Evolutionary conservation across 257 asterid species (phyloP), one percentile per base, ranked within the genome.

Genomic region (Ocimum tenuiflorum): DNA sequence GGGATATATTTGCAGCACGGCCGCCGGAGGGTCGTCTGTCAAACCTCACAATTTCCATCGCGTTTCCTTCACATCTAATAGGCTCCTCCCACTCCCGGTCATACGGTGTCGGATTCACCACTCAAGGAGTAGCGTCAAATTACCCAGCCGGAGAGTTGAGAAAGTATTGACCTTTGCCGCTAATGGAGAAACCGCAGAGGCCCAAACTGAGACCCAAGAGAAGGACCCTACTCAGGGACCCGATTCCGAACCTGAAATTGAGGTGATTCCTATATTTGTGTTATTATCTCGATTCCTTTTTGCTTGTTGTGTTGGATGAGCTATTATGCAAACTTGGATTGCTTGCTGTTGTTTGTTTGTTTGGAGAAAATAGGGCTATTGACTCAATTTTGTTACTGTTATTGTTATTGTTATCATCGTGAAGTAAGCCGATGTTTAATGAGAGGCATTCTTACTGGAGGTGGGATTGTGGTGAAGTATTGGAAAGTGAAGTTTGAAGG

Each of bases 141-240:
- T 49, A 35, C 74, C 77, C 2, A 66, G 33, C 63, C 80, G 79
- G 56, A 73, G 79, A 45, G 20, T 24, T 51, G 57, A 35, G 33
- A 79, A 72, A 24, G 63, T 80, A 14, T 17, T 55, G 39, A 48
- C 59, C 6, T 85, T 67, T 47, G 79, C 85, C 75, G 73, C 83
- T 3, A 61, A 73, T 23, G 89, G 80, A 49, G 92, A 85, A 43
- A 60, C 81, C 36, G 73, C 67, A 31, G 86, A 79, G 70, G 77
- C 76, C 27, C 80, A 69, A 71, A 75, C 85, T 19, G 88, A 80
- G 65, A 69, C 79, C 33, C 76, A 60, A 27, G 86, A 74, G 73
- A 67, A 67, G 14, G 81, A 74, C 35, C 65, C 62, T 68, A 70
- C 71, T 47, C 70, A 70, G 69, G 80, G 39, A 33, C 56, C 73